A percentile compares a stretch with the other conserved stretches of the same genome.
Evolutionary conservation across 768 basidiomycete genomes (phyloP).

Genomic region (Suillus weaverae): DNA sequence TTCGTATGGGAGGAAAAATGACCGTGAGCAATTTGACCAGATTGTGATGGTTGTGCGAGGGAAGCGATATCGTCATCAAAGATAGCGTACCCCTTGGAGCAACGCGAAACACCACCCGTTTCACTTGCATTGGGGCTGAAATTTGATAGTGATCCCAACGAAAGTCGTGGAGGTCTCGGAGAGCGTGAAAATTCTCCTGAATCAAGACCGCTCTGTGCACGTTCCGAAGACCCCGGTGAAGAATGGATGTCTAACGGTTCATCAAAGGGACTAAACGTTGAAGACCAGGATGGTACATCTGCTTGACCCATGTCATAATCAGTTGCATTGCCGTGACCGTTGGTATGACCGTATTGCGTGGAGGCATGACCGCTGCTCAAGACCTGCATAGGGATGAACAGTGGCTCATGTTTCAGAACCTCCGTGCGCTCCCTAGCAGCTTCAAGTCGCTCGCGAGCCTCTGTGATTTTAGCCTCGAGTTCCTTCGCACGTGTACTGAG

Average conservation of each 20-base stretch:
- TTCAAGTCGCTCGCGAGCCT: constrained; percentile 60
- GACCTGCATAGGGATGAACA: constrained; percentile 33
- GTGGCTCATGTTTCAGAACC: constrained; percentile 44
- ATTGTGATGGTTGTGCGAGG: constrained; percentile 19
- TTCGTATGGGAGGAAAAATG: constrained; percentile 19
- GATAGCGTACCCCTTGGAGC: constrained; percentile 40
- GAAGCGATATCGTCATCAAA: constrained; percentile 44
- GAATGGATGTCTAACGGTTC: constrained; percentile 16
- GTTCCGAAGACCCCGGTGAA: constrained; percentile 18
- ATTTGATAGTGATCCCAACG: constrained; percentile 32
- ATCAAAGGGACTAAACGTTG: constrained; percentile 34
- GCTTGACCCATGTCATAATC: constrained; percentile 13
- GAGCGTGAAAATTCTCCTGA: constrained; percentile 20
- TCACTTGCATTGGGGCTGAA: constrained; percentile 17
- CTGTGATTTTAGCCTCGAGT: constrained; percentile 68
- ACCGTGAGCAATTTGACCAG: constrained; percentile 15
- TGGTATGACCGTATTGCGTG: constrained; percentile 9
- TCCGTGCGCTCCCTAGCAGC: constrained; percentile 60
- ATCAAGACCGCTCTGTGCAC: constrained; percentile 13
- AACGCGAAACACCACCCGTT: constrained; percentile 18
- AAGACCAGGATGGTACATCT: constrained; percentile 24
- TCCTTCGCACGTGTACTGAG: constrained; percentile 68
- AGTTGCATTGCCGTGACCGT: constrained; percentile 11
- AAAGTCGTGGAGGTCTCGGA: constrained; percentile 30
- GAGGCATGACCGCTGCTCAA: constrained; percentile 7